Evolutionary conservation across 805 yeast species (phyloP), one percentile per base, ranked within the genome.

Genomic region (Ogataea pilisensis): DNA sequence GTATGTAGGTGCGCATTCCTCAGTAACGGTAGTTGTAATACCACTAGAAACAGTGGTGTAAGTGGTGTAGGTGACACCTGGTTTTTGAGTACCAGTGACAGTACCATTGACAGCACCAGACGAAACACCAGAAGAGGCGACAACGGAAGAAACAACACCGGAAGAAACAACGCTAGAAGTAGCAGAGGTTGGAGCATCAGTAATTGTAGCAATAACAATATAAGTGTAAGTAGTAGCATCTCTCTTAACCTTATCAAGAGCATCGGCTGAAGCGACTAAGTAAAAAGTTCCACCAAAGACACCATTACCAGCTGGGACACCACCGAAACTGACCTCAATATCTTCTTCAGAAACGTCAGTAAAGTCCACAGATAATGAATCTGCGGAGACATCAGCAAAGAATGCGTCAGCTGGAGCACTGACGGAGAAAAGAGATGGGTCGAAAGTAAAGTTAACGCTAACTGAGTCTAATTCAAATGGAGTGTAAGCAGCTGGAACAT

Each of bases 231-330:
- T 28, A 12, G 38, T 27, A 6, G 8, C 29, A 24, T 31, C 45
- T 34, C 45, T 41, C 36, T 33, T 37, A 9, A 35, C 31, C 14
- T 25, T 34, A 18, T 24, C 37, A 14, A 48, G 38, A 2, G 38
- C 37, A 8, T 41, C 38, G 31, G 40, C 39, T 26, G 39, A 31
- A 11, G 40, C 54, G 50, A 43, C 32, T 17, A 41, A 13, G 24
- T 20, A 27, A 32, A 34, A 35, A 16, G 31, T 27, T 18, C 31
- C 37, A 17, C 13, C 18, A 29, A 26, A 35, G 5, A 22, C 31
- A 12, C 37, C 37, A 13, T 26, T 19, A 16, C 31, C 31, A 11
- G 18, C 17, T 17, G 37, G 24, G 4, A 17, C 13, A 17, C 31
- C 37, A 2, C 2, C 31, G 17, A 27, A 8, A 5, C 8, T 14